Evolutionary conservation across 345 rosid species (phyloP), one percentile per base, ranked within the genome.

Genomic region (Garcia nutans): DNA sequence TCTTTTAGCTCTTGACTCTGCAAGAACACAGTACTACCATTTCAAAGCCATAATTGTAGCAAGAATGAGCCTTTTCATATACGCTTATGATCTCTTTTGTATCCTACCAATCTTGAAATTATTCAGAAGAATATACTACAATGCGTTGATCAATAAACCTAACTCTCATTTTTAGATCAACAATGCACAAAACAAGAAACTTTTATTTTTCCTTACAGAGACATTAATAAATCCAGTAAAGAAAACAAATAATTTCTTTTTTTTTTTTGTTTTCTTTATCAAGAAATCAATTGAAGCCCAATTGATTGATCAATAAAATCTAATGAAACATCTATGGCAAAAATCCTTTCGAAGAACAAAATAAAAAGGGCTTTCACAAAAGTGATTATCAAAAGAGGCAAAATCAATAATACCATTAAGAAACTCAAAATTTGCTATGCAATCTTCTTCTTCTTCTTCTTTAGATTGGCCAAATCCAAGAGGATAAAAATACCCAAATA

Each of bases 341-440:
- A n/a, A n/a, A n/a, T n/a, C n/a, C n/a, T n/a, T 76, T 65, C 79
- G 84, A 23, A 89, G 91, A 20, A 85, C 92, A 71, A 91, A 90
- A 70, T 80, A 90, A 26, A 92, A 93, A 77, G 94, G 96, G 80
- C 94, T 89, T 57, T 85, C 96, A 64, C 92, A 83, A 81, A 81
- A 86, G 49, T 78, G 82, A 65, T 77, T 72, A 60, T 87, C 93
- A 17, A 31, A 79, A 68, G 77, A 84, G 41, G 67, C 85, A 47
- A 78, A 82, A 70, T 84, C 89, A 17, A 17, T 1, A 60, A 67
- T 76, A 62, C 82, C 84, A 15, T 72, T 24, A 15, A 63, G 74
- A 23, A 84, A 82, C 71, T 85, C 81, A 24, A 68, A 54, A 17
- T 54, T 54, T 54, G 8, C 58, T 3, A 17, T n/a, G 13, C 55